Base-by-base conservation (phyloP, 805 yeast genomes). In the Barnettozyma pratensis region DNA sequence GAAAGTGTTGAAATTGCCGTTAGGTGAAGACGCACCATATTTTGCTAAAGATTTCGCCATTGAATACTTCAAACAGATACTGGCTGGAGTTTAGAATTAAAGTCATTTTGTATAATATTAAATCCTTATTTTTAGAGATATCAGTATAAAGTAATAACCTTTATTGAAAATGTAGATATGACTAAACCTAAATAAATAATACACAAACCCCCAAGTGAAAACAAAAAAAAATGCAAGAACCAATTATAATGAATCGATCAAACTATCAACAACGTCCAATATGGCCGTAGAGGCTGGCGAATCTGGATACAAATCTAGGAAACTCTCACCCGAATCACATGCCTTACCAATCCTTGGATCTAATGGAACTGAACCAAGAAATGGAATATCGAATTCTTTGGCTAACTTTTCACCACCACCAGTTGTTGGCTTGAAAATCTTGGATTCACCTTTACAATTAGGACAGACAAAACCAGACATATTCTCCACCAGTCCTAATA, bases 401-500 rank as follows among this genome's bases (percentile, higher is more conserved):
- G 97, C 94, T 40, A 94, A 70, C 31, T 81, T 80, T 58, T 79
- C 76, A 7, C 98, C 99, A 25, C 99, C 99, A 12, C 99, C 99
- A 0, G 99, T 94, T 2, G 99, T 94, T 12, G 99, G 88, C 52
- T 85, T 83, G 68, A 94, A 94, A 5, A 94, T 91, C 60, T 83
- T 81, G 0, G 96, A 87, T 67, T 91, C 87, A 7, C 94, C 94
- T 53, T 87, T 80, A 68, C 99, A 94, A 60, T 75, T 81, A 4
- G 99, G 99, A 65, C 99, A 94, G 12, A 94, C 98, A 69, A 94
- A 94, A 3, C 99, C 99, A 7, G 96, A 81, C 99, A 94, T 94
- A 65, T 94, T 94, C 64, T 94, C 99, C 19, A 94, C 97, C 11
- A 94, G 67, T 0, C 99, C 99, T 40, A 94, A 66, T 4, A 94